Base-by-base conservation (phyloP, 2,329 filamentous ascomycete genomes). In the Hypoxylon sp. region DNA sequence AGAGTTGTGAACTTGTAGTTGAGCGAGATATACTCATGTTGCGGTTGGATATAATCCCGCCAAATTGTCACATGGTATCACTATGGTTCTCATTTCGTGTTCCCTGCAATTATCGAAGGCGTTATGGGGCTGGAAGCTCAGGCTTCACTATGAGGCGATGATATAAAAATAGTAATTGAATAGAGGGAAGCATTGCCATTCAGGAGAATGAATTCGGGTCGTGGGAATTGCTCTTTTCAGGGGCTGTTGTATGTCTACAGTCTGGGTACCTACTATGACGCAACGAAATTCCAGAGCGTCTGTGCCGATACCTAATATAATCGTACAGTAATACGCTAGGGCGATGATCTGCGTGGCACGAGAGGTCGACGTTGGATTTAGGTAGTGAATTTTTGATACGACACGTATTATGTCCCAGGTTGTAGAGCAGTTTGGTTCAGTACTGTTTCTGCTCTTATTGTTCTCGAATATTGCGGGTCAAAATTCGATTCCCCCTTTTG, bases 1-100 rank as follows among this genome's bases (percentile, higher is more conserved):
- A 48, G 23, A 5, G 53, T 57, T 9, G 53, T 46, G 41, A 57
- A 57, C 45, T 23, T 30, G 23, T 49, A 49, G 23, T 14, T 41
- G 36, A 19, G 38, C 17, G 7, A 7, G 7, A 43, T 19, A 43
- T 19, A 43, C 6, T 43, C 38, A 19, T 19, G 10, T 2, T 43
- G 38, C 4, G 14, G 5, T 36, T 36, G 34, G 13, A 13, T 14
- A 5, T n/a, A 36, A 5, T 36, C 4, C 13, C n/a, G 11, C 13
- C 34, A 36, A 36, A n/a, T 36, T 36, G 34, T 14, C 13, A 6
- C 3, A 36, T 14, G 34, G 34, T 36, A 5, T 13, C 13, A n/a
- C 34, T 14, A 30, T 2, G 28, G 23, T 23, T 23, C 28, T 30
- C 5, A 30, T 7, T 30, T 6, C 9, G 28, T 9, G 5, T 30